Evolutionary conservation across 2,329 filamentous ascomycete genomes (phyloP).

Genomic region (Trichoderma sp.): DNA sequence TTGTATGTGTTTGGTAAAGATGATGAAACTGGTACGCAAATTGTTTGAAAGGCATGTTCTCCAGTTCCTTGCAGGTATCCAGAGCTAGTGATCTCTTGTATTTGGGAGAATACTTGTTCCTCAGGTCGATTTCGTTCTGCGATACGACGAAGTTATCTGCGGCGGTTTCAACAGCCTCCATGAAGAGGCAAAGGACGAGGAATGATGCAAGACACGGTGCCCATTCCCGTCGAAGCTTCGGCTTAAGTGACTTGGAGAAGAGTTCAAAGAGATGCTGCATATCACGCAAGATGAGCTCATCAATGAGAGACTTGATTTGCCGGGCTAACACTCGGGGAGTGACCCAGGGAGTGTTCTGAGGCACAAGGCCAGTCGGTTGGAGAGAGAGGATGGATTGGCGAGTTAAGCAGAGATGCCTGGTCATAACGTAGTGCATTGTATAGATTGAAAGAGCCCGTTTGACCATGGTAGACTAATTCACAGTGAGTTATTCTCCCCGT

Average conservation of each 20-base stretch:
- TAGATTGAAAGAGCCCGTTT: constrained; percentile 54
- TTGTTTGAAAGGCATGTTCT: constrained; percentile 60
- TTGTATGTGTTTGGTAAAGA: constrained; percentile 56
- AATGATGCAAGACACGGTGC: constrained; percentile 57
- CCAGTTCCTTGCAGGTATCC: constrained; percentile 48
- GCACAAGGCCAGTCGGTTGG: constrained; percentile 42
- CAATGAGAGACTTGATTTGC: constrained; percentile 56
- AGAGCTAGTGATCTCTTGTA: constrained; percentile 46
- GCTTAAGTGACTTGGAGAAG: constrained; percentile 54
- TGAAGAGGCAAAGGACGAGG: constrained; percentile 56
- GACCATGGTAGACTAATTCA: constrained; percentile 46
- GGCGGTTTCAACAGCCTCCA: constrained; percentile 56
- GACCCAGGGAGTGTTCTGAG: constrained; percentile 44
- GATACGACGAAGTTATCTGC: constrained; percentile 52
- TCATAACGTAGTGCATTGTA: constrained; percentile 57
- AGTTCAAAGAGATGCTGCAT: constrained; percentile 51
- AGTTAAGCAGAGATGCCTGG: constrained; percentile 54
- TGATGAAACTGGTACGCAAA: constrained; percentile 61
- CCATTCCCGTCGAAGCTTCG: constrained; percentile 53
- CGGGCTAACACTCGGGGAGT: constrained; percentile 55
- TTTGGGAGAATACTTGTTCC: constrained; percentile 37
- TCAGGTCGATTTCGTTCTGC: constrained; percentile 49
- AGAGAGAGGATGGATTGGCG: constrained; percentile 42
- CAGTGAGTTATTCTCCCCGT: background rate
- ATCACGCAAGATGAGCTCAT: constrained; percentile 53